Base-by-base conservation (phyloP, 2,329 filamentous ascomycete species). In the Exophiala alcalophila region DNA sequence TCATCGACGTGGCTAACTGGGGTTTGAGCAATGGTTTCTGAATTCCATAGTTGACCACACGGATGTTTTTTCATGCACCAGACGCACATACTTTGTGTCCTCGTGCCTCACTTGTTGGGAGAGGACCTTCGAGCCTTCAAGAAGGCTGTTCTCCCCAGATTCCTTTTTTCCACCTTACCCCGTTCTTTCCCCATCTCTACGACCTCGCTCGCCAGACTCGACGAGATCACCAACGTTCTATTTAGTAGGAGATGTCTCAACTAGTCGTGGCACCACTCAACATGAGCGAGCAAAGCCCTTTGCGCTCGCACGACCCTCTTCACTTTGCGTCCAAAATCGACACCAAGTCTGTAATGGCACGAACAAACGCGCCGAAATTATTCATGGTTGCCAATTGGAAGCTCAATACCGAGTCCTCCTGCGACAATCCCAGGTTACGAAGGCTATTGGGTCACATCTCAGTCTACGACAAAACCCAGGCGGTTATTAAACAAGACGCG, bases 371-470 rank as follows among this genome's bases (percentile, higher is more conserved):
- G 15, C 38, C 49, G 2, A 51, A 46, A 32, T 21, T 54, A 18
- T 30, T 44, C 6, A 44, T 41, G 30, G 40, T 45, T 15, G 39
- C 51, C 11, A 40, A 46, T 26, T 54, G 49, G 48, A 52, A 54
- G 19, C 29, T 52, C 12, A 35, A 44, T 25, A 18, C 31, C 19
- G 48, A 52, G 29, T 41, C 51, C 11, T 23, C 40, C 9, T 25
- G 44, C 5, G 43, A 47, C 14, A 43, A 52, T 21, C 51, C 51
- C 6, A 38, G 29, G 16, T 27, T 54, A 37, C 41, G 51, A 14
- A 40, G 43, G 25, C 36, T 54, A 4, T 27, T 54, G 4, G 51
- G 51, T 23, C 51, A 54, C 23, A 37, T 52, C 12, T 49, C 45
- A 8, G 37, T 54, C 4, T 49, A 47, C 28, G 51, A 54, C n/a